Evolutionary conservation across 148 eudicot genomes (phyloP).

Genomic region (Rhododendron molle): DNA sequence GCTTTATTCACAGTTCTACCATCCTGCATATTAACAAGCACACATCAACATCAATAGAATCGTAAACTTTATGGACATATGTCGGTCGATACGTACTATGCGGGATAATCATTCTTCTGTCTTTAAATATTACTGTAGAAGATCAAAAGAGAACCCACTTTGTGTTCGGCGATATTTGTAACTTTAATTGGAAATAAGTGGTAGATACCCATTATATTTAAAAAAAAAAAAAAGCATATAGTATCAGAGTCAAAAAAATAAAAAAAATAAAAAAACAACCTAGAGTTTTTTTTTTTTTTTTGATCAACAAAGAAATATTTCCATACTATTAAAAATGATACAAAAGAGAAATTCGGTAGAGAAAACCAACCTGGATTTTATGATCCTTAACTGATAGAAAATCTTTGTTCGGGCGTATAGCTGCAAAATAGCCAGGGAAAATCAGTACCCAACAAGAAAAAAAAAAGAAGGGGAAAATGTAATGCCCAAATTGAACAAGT

Average conservation of each 20-base stretch:
- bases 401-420: slow-evolving; percentile 21
- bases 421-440: slow-evolving; percentile 12
- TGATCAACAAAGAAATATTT: too few relatives aligned
- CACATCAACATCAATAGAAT: background rate
- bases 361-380: slow-evolving; percentile 13
- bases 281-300: too few relatives aligned
- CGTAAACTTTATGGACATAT: background rate
- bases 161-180: background rate
- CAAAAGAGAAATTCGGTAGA: too few relatives aligned
- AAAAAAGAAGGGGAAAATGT: background rate
- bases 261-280: background rate
- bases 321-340: too few relatives aligned
- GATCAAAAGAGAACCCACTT: background rate
- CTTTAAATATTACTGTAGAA: background rate
- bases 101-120: background rate
- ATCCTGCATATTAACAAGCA: background rate
- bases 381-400: slow-evolving; percentile 6
- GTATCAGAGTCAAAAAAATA: background rate
- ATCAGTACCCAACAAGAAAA: background rate
- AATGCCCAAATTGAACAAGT: background rate
- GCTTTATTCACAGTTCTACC: background rate
- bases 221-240: background rate
- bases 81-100: background rate
- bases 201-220: background rate
- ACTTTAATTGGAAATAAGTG: background rate